Evolutionary conservation across 768 basidiomycete species (phyloP), one percentile per base, ranked within the genome.

Genomic region (Collybia sp.): DNA sequence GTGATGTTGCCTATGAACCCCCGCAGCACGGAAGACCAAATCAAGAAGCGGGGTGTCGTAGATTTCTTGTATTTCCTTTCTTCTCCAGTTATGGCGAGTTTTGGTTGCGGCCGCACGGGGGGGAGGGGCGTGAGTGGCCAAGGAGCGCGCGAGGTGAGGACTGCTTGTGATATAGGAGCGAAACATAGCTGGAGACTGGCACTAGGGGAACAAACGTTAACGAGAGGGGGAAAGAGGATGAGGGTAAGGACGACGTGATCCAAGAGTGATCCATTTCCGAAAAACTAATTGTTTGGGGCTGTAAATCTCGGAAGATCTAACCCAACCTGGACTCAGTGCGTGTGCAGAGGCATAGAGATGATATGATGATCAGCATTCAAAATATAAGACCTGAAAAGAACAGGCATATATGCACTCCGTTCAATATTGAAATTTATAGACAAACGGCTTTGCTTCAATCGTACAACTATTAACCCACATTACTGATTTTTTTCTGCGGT

Each of bases 31-130:
- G 65, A 88, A 97, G 49, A 95, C 83, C 44, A 95, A 83, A 38
- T 93, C 88, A 56, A 98, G 78, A 43, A 98, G 65, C 6, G 95
- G 90, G 3, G 74, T 73, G 63, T 96, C 82, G 60, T 90, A 98
- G 45, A 97, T 84, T 44, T 75, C 65, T 61, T 92, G 84, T 46
- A 98, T 86, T 65, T 96, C 91, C 20, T 76, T 66, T 56, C 79
- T 82, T 18, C 76, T 70, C 93, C 92, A 94, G 51, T 83, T 72
- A 53, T 79, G 75, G 35, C 83, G 73, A 36, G 77, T 66, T 46
- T 64, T 53, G 19, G 63, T 47, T 2, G 53, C 52, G 8, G 61
- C 44, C n/a, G 46, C 44, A 30, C 55, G 44, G 37, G 64, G 39
- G 39, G 58, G 47, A 2, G 71, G 56, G 16, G 79, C 76, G 60